A percentile compares a stretch with the other conserved stretches of the same genome.
Conservation (phyloP, 306 rosid genomes). For the Boehmeria nivea region DNA sequence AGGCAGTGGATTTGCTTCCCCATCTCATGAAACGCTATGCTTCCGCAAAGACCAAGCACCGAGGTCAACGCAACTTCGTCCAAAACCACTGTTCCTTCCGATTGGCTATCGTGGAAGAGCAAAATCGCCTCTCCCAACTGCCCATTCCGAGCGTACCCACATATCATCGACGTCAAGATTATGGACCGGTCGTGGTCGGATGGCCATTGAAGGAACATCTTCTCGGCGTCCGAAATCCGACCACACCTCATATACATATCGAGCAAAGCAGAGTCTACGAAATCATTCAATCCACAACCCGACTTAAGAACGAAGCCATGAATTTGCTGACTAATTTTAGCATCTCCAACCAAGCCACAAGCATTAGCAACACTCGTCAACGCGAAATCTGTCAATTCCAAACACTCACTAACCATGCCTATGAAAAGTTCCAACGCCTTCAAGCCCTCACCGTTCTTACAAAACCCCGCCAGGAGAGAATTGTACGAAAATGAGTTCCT, state of each 20-base stretch:
- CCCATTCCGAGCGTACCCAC: conserved; percentile 73
- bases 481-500: conserved; percentile 51
- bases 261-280: conserved; percentile 60
- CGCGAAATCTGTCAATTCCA: conserved; percentile 61
- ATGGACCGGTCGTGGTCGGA: conserved; percentile 36
- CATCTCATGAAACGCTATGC: conserved; percentile 59
- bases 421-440: conserved; percentile 50
- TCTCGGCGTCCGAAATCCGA: conserved; percentile 61
- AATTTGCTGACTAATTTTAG: conserved; percentile 49
- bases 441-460: conserved; percentile 50
- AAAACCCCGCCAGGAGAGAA: conserved; percentile 71
- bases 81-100: conserved; percentile 49
- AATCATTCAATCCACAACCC: conserved; percentile 55
- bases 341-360: conserved; percentile 54
- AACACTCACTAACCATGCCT: conserved; percentile 43
- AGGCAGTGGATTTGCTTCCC: conserved; percentile 79
- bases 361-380: conserved; percentile 57
- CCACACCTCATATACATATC: conserved; percentile 78
- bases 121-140: conserved; percentile 53
- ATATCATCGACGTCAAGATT: conserved; percentile 64
- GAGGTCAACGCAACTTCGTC: conserved; percentile 65
- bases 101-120: conserved; percentile 40
- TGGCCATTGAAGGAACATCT: conserved; percentile 52
- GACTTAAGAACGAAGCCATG: conserved; percentile 66
- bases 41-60: conserved; percentile 62